A percentile compares a stretch with the other conserved stretches of the same genome.
Conservation (phyloP, 140 eudicot genomes). For the Cichorium intybus region DNA sequence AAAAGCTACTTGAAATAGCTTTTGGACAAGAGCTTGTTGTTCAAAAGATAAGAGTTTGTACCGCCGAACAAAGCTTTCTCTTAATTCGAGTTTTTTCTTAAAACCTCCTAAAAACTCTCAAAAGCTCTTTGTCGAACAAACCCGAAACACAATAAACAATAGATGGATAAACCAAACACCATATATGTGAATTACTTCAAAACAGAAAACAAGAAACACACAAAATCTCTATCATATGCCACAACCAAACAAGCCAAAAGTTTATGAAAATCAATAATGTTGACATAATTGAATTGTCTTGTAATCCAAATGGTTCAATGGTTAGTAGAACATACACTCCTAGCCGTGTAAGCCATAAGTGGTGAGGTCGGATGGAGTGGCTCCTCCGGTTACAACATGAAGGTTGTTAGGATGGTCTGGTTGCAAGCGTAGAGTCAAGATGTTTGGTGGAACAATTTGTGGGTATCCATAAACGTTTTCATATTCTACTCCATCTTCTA, state of each 20-base stretch:
- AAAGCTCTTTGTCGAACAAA: too few species aligned
- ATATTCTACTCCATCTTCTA: conserved; percentile 73
- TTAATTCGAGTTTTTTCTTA: too few species aligned
- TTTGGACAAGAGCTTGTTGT: too few species aligned
- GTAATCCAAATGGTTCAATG: neutral
- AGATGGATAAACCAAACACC: conserved; percentile 18
- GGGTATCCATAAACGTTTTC: conserved; percentile 48
- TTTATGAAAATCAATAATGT: conserved; percentile 11
- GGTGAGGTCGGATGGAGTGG: conserved; percentile 62
- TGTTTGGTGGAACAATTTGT: conserved; percentile 37
- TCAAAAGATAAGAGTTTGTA: too few species aligned
- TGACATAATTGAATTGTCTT: conserved; percentile 9
- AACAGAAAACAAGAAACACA: conserved; percentile 5
- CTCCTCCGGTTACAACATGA: conserved; percentile 24
- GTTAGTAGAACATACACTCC: neutral
- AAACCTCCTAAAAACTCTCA: too few species aligned
- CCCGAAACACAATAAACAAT: neutral
- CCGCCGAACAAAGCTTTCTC: too few species aligned
- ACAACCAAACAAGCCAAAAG: conserved; percentile 24
- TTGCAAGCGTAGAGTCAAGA: conserved; percentile 51
- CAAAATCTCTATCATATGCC: conserved; percentile 26
- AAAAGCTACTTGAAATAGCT: too few species aligned
- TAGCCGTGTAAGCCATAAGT: conserved; percentile 57
- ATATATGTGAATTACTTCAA: conserved; percentile 4
- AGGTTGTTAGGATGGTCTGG: conserved; percentile 38